A percentile compares a stretch with the other conserved stretches of the same genome.
These are phyloP conservation scores for Ceratocystis eucalypticola DNA, from an alignment of 2,329 filamentous ascomycete genomes.

Conservation along the genomic window DNA sequence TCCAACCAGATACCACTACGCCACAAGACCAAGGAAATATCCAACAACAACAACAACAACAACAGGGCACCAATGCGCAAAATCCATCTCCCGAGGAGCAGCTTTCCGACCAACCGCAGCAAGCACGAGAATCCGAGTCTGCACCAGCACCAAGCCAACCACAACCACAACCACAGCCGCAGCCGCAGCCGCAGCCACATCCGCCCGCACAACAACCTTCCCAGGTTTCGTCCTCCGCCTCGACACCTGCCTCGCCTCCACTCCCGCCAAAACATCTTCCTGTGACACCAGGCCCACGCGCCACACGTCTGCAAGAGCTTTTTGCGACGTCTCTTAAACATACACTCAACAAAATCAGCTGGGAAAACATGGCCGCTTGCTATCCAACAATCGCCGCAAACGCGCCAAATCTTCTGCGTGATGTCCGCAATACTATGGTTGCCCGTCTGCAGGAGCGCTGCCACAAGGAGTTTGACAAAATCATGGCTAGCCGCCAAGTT, in stretches of 20 bases:
- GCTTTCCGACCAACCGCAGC: neutral
- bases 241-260: conserved; percentile 27
- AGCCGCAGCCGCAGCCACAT: neutral
- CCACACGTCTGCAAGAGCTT: conserved; percentile 39
- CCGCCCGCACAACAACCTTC: conserved; percentile 4
- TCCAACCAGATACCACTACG: neutral
- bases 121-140: neutral
- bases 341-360: conserved; percentile 42
- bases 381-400: conserved; percentile 45
- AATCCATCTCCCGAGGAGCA: neutral
- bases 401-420: conserved; percentile 38
- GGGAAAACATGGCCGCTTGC: conserved; percentile 45
- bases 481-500: conserved; percentile 39
- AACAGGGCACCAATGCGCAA: neutral
- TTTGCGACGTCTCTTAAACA: conserved; percentile 39
- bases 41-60: neutral
- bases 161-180: neutral
- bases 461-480: conserved; percentile 44
- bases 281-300: conserved; percentile 42
- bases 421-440: conserved; percentile 46
- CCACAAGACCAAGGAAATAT: neutral
- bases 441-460: conserved; percentile 41
- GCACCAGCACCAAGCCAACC: neutral
- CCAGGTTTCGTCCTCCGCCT: neutral
- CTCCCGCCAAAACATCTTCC: conserved; percentile 28